Evolutionary conservation across 2,329 filamentous ascomycete genomes (phyloP).

Genomic region (Clarireedia homoeocarpa): DNA sequence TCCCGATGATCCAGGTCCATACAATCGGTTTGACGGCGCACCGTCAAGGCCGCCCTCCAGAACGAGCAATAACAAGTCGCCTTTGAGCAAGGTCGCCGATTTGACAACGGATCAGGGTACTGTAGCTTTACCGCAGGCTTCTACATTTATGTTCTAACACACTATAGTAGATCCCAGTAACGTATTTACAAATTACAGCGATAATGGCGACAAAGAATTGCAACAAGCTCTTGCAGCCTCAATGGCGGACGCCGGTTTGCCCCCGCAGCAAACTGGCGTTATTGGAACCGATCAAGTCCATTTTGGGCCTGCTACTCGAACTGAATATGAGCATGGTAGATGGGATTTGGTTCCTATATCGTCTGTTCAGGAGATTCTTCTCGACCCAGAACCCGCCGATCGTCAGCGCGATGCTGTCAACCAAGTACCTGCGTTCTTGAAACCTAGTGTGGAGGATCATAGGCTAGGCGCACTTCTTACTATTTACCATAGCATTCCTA

Average conservation of each 20-base stretch:
- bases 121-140: not conserved
- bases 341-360: slow-evolving; percentile 50
- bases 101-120: slow-evolving; percentile 34
- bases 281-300: slow-evolving; percentile 34
- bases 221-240: slow-evolving; percentile 50
- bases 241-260: slow-evolving; percentile 40
- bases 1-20: slow-evolving; percentile 7
- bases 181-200: slow-evolving; percentile 18
- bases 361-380: slow-evolving; percentile 24
- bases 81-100: slow-evolving; percentile 44
- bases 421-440: slow-evolving; percentile 45
- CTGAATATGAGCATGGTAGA: slow-evolving; percentile 44
- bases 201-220: slow-evolving; percentile 43
- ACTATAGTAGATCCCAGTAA: slow-evolving; percentile 17
- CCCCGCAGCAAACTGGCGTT: slow-evolving; percentile 45
- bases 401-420: slow-evolving; percentile 35
- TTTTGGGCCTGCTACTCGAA: slow-evolving; percentile 53
- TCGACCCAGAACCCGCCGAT: slow-evolving; percentile 32
- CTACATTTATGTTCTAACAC: not conserved
- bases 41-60: slow-evolving; percentile 54
- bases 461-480: slow-evolving; percentile 47
- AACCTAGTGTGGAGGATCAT: slow-evolving; percentile 31
- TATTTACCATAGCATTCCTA: slow-evolving; percentile 52
- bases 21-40: slow-evolving; percentile 7
- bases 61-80: slow-evolving; percentile 46